A percentile compares a stretch with the other conserved stretches of the same genome.
These are phyloP conservation scores for Schizophyllum commune DNA, from an alignment of 1,284 basidiomycete genomes.

Conservation along the genomic window DNA sequence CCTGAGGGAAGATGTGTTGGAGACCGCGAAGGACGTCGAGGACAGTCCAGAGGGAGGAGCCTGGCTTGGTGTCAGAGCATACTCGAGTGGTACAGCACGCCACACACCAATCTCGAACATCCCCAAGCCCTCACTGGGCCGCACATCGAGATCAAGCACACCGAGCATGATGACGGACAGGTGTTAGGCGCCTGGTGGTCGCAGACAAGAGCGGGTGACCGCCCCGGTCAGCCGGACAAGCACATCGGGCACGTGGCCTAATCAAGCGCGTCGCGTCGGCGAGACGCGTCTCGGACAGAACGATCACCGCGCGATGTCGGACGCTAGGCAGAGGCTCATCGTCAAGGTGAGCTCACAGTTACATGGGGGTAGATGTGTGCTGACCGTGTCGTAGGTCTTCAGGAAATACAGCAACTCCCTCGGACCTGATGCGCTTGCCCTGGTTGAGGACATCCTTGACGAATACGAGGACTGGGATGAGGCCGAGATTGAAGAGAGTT, in stretches of 20 bases:
- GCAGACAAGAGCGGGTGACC: not conserved
- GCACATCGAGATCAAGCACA: slow-evolving; percentile 64
- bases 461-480: slow-evolving; percentile 54
- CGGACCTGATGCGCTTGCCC: slow-evolving; percentile 64
- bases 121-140: slow-evolving; percentile 72
- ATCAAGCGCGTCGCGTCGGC: not conserved
- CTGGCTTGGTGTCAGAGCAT: slow-evolving; percentile 28
- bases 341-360: slow-evolving; percentile 43
- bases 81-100: slow-evolving; percentile 2
- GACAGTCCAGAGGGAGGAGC: slow-evolving; percentile 75
- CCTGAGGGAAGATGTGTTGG: slow-evolving; percentile 66
- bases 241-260: not conserved
- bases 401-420: slow-evolving; percentile 79
- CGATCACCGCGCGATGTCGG: slow-evolving; percentile 26
- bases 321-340: slow-evolving; percentile 48
- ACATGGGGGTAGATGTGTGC: not conserved
- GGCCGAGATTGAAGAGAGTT: slow-evolving; percentile 68
- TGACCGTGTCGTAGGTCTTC: slow-evolving; percentile 48
- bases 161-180: slow-evolving; percentile 41
- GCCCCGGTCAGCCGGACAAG: not conserved
- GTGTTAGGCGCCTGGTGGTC: not conserved
- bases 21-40: slow-evolving; percentile 60
- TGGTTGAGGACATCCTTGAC: slow-evolving; percentile 62
- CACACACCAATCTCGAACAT: slow-evolving; percentile 66
- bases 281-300: not conserved